phyloP scores from a whole-genome alignment of 805 yeast species.

The Teunomyces atbi region DNA sequence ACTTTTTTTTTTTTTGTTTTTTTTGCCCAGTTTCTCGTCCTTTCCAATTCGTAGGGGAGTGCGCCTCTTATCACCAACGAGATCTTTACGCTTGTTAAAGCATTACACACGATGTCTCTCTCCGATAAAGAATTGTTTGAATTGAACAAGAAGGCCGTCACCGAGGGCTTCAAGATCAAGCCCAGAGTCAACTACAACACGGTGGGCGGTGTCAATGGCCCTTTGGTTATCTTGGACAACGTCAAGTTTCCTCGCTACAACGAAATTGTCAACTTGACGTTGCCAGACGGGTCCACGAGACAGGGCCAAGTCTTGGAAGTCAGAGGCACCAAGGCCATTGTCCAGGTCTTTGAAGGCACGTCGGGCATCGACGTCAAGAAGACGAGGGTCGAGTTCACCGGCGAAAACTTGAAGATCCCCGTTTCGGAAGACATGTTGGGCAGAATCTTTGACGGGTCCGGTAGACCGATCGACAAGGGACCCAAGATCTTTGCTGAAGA shows the following conservation, averaged over 20 bases:
- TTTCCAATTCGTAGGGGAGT: neutral
- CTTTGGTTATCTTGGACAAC: conserved; percentile 70
- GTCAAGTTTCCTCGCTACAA: conserved; percentile 68
- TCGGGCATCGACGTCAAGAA: conserved; percentile 98
- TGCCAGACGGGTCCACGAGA: conserved; percentile 92
- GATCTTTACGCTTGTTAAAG: no score
- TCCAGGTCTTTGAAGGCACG: conserved; percentile 98
- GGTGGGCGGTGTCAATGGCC: conserved; percentile 98
- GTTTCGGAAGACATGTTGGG: conserved; percentile 98
- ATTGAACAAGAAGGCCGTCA: conserved; percentile 87
- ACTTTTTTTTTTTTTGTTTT: neutral
- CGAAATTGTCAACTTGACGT: conserved; percentile 93
- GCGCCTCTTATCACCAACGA: neutral
- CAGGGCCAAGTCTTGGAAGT: conserved; percentile 99
- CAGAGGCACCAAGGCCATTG: conserved; percentile 94
- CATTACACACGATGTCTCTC: conserved; percentile 25
- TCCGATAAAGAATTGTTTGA: conserved; percentile 53
- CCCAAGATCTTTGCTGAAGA: conserved; percentile 99
- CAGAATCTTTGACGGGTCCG: conserved; percentile 98
- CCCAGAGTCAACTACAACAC: conserved; percentile 94
- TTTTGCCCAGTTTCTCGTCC: neutral
- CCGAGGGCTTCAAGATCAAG: conserved; percentile 85
- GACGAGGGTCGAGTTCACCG: conserved; percentile 96
- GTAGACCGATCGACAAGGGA: conserved; percentile 97
- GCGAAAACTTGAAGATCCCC: conserved; percentile 87